Percentiles rank a stretch among this genome's conserved stretches.
phyloP scores from a whole-genome alignment of 306 rosid species.

The cucumber (Cucumis sativus) region DNA sequence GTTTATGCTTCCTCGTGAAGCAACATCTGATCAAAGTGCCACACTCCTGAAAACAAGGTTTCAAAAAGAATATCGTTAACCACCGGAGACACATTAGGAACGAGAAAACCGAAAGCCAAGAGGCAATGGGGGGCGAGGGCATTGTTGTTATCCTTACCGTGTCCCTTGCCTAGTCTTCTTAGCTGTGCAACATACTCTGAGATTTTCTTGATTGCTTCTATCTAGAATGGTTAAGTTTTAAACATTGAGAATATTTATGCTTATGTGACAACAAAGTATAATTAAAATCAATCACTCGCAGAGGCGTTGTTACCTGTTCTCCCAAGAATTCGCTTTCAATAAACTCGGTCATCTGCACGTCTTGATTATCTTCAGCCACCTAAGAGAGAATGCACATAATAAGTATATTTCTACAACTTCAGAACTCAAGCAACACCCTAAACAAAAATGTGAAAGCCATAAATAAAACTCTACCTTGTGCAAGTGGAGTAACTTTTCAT shows the following conservation, averaged over 20 bases:
- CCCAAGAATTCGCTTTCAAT: slow-evolving; percentile 55
- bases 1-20: slow-evolving; percentile 18
- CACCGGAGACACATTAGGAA: neutral
- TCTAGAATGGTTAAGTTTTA: slow-evolving; percentile 23
- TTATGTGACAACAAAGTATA: neutral
- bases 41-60: slow-evolving; percentile 47
- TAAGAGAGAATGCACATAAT: slow-evolving; percentile 9
- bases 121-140: too few relatives aligned
- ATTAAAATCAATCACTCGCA: neutral
- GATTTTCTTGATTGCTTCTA: slow-evolving; percentile 76
- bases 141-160: slow-evolving; percentile 35
- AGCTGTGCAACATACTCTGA: slow-evolving; percentile 93
- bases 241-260: neutral
- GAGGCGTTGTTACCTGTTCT: slow-evolving; percentile 50
- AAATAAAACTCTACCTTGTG: slow-evolving; percentile 34
- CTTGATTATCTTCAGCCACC: slow-evolving; percentile 58
- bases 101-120: neutral
- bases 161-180: slow-evolving; percentile 89
- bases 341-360: slow-evolving; percentile 66
- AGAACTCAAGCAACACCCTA: neutral
- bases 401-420: neutral
- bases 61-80: neutral
- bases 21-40: slow-evolving; percentile 91
- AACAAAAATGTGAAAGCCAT: neutral
- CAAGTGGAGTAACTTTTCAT: slow-evolving; percentile 69